Conservation (phyloP, 352 stramenopile species). For the Pythium scleroteichum region DNA sequence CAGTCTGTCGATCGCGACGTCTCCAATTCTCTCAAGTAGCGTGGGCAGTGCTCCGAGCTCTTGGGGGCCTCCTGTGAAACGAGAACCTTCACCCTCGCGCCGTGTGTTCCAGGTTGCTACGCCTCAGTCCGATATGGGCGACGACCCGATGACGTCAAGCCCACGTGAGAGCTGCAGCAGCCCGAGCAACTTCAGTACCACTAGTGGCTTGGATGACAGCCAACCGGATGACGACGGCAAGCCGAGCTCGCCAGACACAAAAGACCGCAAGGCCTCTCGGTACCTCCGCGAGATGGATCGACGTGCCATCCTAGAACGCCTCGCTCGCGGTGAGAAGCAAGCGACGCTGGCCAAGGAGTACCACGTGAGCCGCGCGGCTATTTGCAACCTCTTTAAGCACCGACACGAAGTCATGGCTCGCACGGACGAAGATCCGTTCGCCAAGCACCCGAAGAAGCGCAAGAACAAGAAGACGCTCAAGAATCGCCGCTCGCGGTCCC, state of each 20-base stretch:
- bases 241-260: not conserved
- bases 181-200: constrained; percentile 11
- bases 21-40: not conserved
- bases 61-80: no score
- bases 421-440: constrained; percentile 46
- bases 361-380: constrained; percentile 56
- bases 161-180: constrained; percentile 16
- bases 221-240: constrained; percentile 2
- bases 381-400: constrained; percentile 70
- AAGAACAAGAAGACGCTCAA: constrained; percentile 28
- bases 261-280: constrained; percentile 41
- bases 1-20: constrained; percentile 7
- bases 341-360: constrained; percentile 62
- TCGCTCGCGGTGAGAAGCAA: constrained; percentile 59
- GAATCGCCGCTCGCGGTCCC: constrained; percentile 16
- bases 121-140: not conserved
- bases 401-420: constrained; percentile 47
- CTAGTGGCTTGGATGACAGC: constrained; percentile 4
- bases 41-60: no score
- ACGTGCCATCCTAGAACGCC: constrained; percentile 48
- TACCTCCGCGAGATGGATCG: constrained; percentile 66
- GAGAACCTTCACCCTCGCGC: constrained; percentile 1
- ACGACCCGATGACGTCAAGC: constrained; percentile 6
- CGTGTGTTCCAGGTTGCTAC: not conserved
- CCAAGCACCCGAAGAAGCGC: constrained; percentile 46